Conservation (phyloP, 2,329 filamentous ascomycete genomes). For the Rasamsonia emersonii region DNA sequence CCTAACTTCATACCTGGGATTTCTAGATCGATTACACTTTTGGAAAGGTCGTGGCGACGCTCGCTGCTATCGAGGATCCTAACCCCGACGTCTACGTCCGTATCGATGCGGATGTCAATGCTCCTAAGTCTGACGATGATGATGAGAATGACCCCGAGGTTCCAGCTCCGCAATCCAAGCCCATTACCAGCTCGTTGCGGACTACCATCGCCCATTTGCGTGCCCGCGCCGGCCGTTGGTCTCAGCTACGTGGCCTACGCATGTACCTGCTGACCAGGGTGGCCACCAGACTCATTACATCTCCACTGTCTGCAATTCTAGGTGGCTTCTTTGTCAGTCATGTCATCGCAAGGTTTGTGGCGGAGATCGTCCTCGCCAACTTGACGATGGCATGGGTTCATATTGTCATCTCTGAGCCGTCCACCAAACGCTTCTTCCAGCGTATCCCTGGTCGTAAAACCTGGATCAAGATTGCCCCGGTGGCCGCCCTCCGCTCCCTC, state of each 20-base stretch:
- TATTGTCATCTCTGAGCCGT: conserved; percentile 67
- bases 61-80: conserved; percentile 57
- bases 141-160: conserved; percentile 36
- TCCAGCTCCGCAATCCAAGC: conserved; percentile 47
- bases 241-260: conserved; percentile 61
- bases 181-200: conserved; percentile 54
- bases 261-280: conserved; percentile 43
- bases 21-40: conserved; percentile 48
- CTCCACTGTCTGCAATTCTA: conserved; percentile 37
- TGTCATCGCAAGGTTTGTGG: conserved; percentile 46
- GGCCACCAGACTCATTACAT: conserved; percentile 34
- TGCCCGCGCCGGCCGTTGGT: conserved; percentile 53
- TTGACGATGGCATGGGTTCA: conserved; percentile 75
- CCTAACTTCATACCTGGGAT: neutral
- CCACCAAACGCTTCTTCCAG: conserved; percentile 54
- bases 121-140: conserved; percentile 24
- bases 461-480: conserved; percentile 63
- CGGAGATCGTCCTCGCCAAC: conserved; percentile 56
- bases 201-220: conserved; percentile 53
- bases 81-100: conserved; percentile 45
- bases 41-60: conserved; percentile 50
- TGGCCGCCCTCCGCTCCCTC: conserved; percentile 54
- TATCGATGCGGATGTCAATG: conserved; percentile 34
- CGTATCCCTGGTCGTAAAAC: conserved; percentile 60
- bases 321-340: conserved; percentile 33